Evolutionary conservation across 768 basidiomycete species (phyloP).

Genomic region (Rhodocollybia butyracea): DNA sequence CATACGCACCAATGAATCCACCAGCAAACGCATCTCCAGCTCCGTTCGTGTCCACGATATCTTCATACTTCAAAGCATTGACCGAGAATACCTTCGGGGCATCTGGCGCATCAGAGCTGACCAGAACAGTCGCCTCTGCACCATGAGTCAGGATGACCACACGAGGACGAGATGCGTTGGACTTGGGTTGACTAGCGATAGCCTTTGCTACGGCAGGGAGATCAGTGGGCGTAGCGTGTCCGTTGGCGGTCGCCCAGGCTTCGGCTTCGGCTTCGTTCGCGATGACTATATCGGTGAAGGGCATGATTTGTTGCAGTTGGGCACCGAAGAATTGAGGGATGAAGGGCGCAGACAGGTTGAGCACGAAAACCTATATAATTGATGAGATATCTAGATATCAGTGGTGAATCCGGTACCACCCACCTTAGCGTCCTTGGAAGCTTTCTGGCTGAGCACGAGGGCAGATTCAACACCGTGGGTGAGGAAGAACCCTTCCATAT

Average conservation of each 20-base stretch:
- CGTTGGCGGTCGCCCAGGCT: conserved; percentile 74
- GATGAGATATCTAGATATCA: background rate
- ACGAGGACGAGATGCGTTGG: conserved; percentile 73
- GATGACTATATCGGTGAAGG: conserved; percentile 86
- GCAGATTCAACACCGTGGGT: conserved; percentile 82
- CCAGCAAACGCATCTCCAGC: conserved; percentile 98
- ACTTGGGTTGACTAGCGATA: conserved; percentile 75
- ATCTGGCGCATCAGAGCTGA: conserved; percentile 54
- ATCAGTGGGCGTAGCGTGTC: conserved; percentile 63
- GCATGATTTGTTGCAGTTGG: conserved; percentile 78
- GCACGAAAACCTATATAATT: conserved; percentile 63
- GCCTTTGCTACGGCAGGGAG: conserved; percentile 65
- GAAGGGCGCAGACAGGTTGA: conserved; percentile 98
- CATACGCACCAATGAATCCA: conserved; percentile 86
- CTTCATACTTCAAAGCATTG: conserved; percentile 45
- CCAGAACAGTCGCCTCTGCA: conserved; percentile 71
- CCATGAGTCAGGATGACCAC: conserved; percentile 92
- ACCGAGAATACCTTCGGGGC: conserved; percentile 59
- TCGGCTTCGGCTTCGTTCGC: conserved; percentile 97
- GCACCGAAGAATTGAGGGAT: conserved; percentile 89
- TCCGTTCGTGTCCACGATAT: conserved; percentile 96
- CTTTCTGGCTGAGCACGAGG: conserved; percentile 73
- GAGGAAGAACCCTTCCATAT: conserved; percentile 96
- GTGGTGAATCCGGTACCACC: conserved; percentile 8
- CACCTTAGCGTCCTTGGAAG: conserved; percentile 75